Conservation (phyloP, 495 filamentous ascomycete genomes). For the Penicillium manginii region DNA sequence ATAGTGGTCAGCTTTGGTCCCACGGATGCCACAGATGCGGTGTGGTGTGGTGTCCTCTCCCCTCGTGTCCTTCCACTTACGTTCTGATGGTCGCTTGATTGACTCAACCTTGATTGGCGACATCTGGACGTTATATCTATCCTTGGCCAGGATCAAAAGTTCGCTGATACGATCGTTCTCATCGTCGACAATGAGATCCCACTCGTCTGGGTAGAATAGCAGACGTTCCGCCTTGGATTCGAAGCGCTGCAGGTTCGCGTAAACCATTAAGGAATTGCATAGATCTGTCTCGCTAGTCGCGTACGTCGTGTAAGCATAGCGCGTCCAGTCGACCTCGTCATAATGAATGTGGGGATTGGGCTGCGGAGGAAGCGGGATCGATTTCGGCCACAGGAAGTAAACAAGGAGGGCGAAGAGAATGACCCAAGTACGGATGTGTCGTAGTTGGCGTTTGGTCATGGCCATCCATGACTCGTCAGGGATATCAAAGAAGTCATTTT, state of each 20-base stretch:
- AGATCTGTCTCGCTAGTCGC: slow-evolving; percentile 70
- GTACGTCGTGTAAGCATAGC: slow-evolving; percentile 72
- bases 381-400: slow-evolving; percentile 37
- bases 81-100: slow-evolving; percentile 42
- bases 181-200: slow-evolving; percentile 47
- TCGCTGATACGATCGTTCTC: slow-evolving; percentile 52
- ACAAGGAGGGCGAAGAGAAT: slow-evolving; percentile 34
- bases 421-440: slow-evolving; percentile 44
- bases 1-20: not conserved
- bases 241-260: slow-evolving; percentile 63
- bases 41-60: not conserved
- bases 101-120: slow-evolving; percentile 62
- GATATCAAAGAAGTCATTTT: slow-evolving; percentile 51
- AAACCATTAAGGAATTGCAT: slow-evolving; percentile 78
- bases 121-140: slow-evolving; percentile 63
- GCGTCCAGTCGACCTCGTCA: slow-evolving; percentile 59
- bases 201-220: slow-evolving; percentile 66
- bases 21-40: too few relatives aligned
- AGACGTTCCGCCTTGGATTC: slow-evolving; percentile 67
- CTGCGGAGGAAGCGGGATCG: slow-evolving; percentile 27
- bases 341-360: slow-evolving; percentile 41
- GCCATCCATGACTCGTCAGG: slow-evolving; percentile 39
- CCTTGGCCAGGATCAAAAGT: slow-evolving; percentile 61
- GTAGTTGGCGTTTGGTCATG: slow-evolving; percentile 41
- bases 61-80: slow-evolving; percentile 21